Evolutionary conservation across 202 grass and related monocot species (phyloP).

Genomic region (Setaria italica): DNA sequence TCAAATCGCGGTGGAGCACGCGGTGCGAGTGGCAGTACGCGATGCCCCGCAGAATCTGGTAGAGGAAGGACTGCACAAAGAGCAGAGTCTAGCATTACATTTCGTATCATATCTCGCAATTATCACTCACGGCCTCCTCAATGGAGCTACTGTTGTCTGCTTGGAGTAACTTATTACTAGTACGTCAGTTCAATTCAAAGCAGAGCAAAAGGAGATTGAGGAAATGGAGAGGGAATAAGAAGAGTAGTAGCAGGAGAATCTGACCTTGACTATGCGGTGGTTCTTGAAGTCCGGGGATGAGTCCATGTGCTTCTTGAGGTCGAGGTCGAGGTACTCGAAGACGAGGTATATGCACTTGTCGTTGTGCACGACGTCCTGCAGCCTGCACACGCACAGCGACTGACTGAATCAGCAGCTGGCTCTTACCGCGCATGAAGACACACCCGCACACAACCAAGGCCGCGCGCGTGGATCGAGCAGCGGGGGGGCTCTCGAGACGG

Average conservation of each 20-base stretch:
- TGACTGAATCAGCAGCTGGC: background rate
- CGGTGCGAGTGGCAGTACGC: constrained; percentile 94
- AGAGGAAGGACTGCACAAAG: constrained; percentile 65
- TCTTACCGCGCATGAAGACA: background rate
- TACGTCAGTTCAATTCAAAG: background rate
- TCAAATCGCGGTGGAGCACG: constrained; percentile 87
- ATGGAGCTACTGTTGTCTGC: background rate
- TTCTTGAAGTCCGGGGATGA: constrained; percentile 75
- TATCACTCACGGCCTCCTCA: background rate
- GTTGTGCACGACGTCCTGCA: constrained; percentile 82
- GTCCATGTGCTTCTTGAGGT: constrained; percentile 99
- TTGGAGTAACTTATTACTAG: background rate
- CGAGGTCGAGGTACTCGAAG: constrained; percentile 96
- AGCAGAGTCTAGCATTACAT: constrained; percentile 8
- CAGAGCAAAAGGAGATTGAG: background rate
- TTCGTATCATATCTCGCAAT: background rate
- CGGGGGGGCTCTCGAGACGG: background rate
- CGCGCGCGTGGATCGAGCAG: too few relatives aligned
- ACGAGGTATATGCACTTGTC: constrained; percentile 81
- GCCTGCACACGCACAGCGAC: constrained; percentile 46
- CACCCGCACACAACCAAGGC: background rate
- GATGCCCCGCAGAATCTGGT: constrained; percentile 83
- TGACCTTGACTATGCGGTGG: constrained; percentile 73
- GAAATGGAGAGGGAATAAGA: background rate
- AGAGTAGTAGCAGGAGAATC: background rate